These are phyloP conservation scores for Irpex sp. DNA, from an alignment of 1,284 basidiomycete genomes.

Conservation along the genomic window DNA sequence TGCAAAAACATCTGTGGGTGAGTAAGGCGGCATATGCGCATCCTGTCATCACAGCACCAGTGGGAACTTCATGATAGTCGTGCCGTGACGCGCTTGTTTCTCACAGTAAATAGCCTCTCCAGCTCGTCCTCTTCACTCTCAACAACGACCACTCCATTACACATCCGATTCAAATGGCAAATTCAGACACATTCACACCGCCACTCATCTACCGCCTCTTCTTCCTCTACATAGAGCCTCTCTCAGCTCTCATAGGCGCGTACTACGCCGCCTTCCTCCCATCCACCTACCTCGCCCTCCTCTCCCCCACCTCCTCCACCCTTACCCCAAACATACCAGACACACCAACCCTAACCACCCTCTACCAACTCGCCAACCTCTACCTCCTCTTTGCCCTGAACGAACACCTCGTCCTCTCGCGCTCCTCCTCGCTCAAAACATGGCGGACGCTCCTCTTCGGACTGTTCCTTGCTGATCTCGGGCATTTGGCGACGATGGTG, in stretches of 20 bases:
- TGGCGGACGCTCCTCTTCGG: slow-evolving; percentile 43
- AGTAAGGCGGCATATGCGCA: background rate
- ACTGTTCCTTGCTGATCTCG: slow-evolving; percentile 47
- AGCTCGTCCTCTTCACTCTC: no score
- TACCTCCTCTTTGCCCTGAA: slow-evolving; percentile 53
- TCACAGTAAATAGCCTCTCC: no score
- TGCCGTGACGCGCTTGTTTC: no score
- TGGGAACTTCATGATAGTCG: no score
- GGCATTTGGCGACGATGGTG: slow-evolving; percentile 44
- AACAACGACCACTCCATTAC: background rate
- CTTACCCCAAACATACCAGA: slow-evolving; percentile 11
- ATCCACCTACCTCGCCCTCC: slow-evolving; percentile 38
- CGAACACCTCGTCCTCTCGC: slow-evolving; percentile 44
- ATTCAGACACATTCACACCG: background rate
- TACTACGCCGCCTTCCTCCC: slow-evolving; percentile 43
- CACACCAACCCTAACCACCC: slow-evolving; percentile 36
- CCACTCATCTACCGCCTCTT: slow-evolving; percentile 35
- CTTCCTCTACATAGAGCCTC: slow-evolving; percentile 50
- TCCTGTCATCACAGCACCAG: no score
- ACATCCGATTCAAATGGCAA: background rate
- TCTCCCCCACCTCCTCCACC: slow-evolving; percentile 19
- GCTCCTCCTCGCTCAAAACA: slow-evolving; percentile 35
- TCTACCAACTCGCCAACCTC: slow-evolving; percentile 48
- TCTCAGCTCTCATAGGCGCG: slow-evolving; percentile 46
- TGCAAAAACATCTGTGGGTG: background rate